Evolutionary conservation across 116 monocot genomes (phyloP), one percentile per base, ranked within the genome.

Genomic region (Papilionanthe hybrid): DNA sequence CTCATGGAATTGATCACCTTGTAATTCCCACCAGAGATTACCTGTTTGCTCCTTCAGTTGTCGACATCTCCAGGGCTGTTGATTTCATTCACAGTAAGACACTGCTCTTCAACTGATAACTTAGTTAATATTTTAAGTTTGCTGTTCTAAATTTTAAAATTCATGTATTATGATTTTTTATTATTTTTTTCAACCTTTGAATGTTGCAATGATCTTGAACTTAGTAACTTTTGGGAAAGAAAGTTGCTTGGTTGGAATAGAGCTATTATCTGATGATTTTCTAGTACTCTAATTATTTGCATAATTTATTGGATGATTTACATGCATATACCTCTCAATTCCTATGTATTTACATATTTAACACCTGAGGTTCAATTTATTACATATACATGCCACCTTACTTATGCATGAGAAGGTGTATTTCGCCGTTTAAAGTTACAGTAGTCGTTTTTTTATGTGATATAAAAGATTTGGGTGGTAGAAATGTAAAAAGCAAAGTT

Each of bases 11-110:
- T 75, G 75, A 87, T 72, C 87, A 87, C 41, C 47, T 87, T 25
- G 83, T 83, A n/a, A 83, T 87, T 78, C 81, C 87, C 58, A 87
- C 87, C 55, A 87, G 81, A 76, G 83, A 87, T 75, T 87, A 83
- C 81, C 82, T 83, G 9, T 87, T 83, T 75, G 87, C 83, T 37
- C 87, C 87, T 5, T 87, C 83, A 28, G n/a, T 55, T 74, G 75
- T 75, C 53, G 75, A 87, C 57, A 87, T 87, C 43, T 77, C 76
- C 72, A 78, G 32, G 67, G 83, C 87, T 57, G 83, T 87, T 10
- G 78, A 87, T 75, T 87, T 83, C 44, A 87, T 87, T 47, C 86
- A 86, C 22, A 56, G 86, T 86, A 79, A 76, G 86, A 53, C 32
- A 6, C 8, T 65, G 8, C 28, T 67, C 44, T 81, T 23, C 25